Evolutionary conservation across 768 basidiomycete genomes (phyloP).

Genomic region (Rhizopogon vesiculosus): DNA sequence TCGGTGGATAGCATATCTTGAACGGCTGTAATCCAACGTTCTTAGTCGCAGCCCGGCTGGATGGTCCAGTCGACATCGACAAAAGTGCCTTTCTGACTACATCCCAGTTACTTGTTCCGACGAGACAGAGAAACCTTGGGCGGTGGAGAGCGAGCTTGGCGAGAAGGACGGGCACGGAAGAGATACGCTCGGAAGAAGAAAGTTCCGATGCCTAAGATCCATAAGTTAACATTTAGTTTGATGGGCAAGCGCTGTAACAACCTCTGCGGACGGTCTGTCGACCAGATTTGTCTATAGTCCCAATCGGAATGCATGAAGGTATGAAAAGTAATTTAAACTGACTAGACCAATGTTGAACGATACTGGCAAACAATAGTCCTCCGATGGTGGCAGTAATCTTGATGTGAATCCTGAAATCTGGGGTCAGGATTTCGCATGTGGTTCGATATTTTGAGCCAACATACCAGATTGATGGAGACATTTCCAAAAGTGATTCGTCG

Average conservation of each 20-base stretch:
- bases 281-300: constrained; percentile 67
- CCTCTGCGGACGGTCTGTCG: constrained; percentile 62
- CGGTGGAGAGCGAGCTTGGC: constrained; percentile 50
- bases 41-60: constrained; percentile 4
- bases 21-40: constrained; percentile 18
- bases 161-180: constrained; percentile 53
- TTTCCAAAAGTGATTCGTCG: constrained; percentile 80
- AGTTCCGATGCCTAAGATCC: constrained; percentile 48
- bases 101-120: constrained; percentile 68
- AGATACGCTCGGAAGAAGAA: constrained; percentile 43
- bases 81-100: constrained; percentile 30
- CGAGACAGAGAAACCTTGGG: constrained; percentile 72
- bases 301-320: background rate
- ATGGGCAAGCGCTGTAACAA: constrained; percentile 12
- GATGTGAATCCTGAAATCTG: constrained; percentile 50
- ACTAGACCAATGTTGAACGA: constrained; percentile 65
- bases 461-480: constrained; percentile 65
- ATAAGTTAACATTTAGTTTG: background rate
- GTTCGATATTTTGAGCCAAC: background rate
- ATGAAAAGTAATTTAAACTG: constrained; percentile 17
- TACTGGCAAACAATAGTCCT: constrained; percentile 58
- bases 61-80: constrained; percentile 20
- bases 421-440: background rate
- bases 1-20: constrained; percentile 13
- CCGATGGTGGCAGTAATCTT: constrained; percentile 43